A percentile compares a stretch with the other conserved stretches of the same genome.
Conservation (phyloP, 2,329 filamentous ascomycete genomes). For the Ceratocystis cubensis region DNA sequence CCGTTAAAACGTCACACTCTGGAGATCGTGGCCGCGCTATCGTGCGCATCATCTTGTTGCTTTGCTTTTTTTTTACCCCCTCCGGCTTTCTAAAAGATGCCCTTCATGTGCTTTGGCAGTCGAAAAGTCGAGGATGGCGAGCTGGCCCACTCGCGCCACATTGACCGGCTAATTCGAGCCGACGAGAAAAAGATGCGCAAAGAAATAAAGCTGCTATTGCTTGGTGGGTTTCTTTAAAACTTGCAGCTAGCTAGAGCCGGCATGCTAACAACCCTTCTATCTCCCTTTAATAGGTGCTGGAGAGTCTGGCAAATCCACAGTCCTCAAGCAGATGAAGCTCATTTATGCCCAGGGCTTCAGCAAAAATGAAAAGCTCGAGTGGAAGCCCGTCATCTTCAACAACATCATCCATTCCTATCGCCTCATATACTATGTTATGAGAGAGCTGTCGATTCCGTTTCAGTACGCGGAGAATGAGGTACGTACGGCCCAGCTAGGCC, state of each 20-base stretch:
- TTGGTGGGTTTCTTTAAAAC: slow-evolving; percentile 46
- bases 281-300: slow-evolving; percentile 56
- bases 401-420: slow-evolving; percentile 90
- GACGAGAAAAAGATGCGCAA: slow-evolving; percentile 79
- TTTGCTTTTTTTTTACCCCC: not conserved
- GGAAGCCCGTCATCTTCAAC: slow-evolving; percentile 88
- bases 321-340: slow-evolving; percentile 97
- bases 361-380: slow-evolving; percentile 79
- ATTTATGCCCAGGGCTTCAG: slow-evolving; percentile 91
- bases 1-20: not conserved
- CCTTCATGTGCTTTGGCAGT: slow-evolving; percentile 51
- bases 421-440: slow-evolving; percentile 82
- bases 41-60: not conserved
- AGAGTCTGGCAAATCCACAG: slow-evolving; percentile 83
- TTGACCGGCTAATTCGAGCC: slow-evolving; percentile 71
- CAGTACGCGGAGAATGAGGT: slow-evolving; percentile 70
- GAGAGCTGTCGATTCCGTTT: slow-evolving; percentile 67
- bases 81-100: slow-evolving; percentile 13
- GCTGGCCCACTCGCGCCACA: slow-evolving; percentile 53
- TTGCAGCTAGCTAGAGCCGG: slow-evolving; percentile 25
- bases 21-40: not conserved
- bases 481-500: slow-evolving; percentile 21
- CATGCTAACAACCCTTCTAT: slow-evolving; percentile 19
- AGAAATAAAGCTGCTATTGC: slow-evolving; percentile 84
- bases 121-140: slow-evolving; percentile 40